Evolutionary conservation across 2,329 filamentous ascomycete species (phyloP).

Genomic region (Arachnomyces sp.): DNA sequence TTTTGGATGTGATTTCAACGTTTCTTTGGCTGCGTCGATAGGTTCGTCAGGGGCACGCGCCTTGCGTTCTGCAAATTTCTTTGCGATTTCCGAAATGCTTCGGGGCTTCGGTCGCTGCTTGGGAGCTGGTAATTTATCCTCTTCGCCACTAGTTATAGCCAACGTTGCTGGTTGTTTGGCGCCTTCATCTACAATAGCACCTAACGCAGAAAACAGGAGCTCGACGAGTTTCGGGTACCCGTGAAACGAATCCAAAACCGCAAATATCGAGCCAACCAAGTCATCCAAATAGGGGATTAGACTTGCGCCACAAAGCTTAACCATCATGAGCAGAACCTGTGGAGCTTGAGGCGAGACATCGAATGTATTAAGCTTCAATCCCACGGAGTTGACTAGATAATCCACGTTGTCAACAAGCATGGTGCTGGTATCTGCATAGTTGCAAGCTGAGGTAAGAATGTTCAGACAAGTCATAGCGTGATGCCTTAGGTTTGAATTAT

Average conservation of each 20-base stretch:
- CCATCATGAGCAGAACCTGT: conserved; percentile 89
- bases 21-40: conserved; percentile 11
- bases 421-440: conserved; percentile 65
- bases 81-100: conserved; percentile 25
- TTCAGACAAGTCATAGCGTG: conserved; percentile 83
- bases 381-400: conserved; percentile 91
- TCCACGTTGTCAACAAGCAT: conserved; percentile 88
- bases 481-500: conserved; percentile 58
- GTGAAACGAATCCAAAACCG: conserved; percentile 88
- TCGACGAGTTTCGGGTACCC: conserved; percentile 84
- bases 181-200: conserved; percentile 76
- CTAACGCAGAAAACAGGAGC: conserved; percentile 72
- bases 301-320: conserved; percentile 71
- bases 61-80: conserved; percentile 27
- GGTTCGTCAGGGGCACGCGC: conserved; percentile 21
- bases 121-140: conserved; percentile 12
- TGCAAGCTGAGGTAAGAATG: conserved; percentile 65
- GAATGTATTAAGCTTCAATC: conserved; percentile 80
- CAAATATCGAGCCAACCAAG: conserved; percentile 82
- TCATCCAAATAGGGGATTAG: conserved; percentile 88
- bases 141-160: conserved; percentile 31
- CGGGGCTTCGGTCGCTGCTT: conserved; percentile 26
- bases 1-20: conserved; percentile 16
- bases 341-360: conserved; percentile 88
- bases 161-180: conserved; percentile 49